Conservation (phyloP, 108 stramenopile genomes). For the Bacterosira constricta region DNA sequence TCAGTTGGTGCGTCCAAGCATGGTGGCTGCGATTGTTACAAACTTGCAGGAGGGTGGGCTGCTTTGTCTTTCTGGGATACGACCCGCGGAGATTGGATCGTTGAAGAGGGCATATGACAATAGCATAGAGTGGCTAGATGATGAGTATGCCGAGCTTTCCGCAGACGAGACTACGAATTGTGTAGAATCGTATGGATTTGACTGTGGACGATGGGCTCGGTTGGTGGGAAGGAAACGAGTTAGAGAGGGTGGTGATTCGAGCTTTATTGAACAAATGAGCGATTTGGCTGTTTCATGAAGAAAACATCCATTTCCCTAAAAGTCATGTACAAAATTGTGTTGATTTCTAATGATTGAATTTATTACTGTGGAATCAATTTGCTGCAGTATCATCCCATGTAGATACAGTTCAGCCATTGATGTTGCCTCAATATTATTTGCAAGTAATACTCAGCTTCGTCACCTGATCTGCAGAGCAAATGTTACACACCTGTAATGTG, state of each 20-base stretch:
- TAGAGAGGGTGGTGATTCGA: neutral
- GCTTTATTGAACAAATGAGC: constrained; percentile 51
- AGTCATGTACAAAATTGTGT: no score
- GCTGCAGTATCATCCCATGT: no score
- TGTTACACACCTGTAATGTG: no score
- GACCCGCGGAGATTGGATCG: constrained; percentile 52
- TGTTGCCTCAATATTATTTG: no score
- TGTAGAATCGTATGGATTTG: constrained; percentile 58
- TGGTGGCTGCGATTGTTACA: constrained; percentile 56
- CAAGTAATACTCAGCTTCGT: no score
- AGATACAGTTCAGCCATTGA: no score
- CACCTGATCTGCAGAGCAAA: no score
- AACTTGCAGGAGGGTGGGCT: constrained; percentile 45
- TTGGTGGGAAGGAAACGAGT: constrained; percentile 50
- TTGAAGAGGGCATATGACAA: constrained; percentile 48
- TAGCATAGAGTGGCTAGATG: constrained; percentile 50
- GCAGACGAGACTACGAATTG: constrained; percentile 37
- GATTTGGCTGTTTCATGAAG: constrained; percentile 49
- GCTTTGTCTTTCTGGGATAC: constrained; percentile 55
- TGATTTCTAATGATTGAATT: no score
- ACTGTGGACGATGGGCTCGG: constrained; percentile 53
- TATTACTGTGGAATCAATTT: no score
- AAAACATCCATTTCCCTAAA: no score
- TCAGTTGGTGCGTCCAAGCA: constrained; percentile 54
- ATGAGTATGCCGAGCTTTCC: constrained; percentile 51